phyloP scores from a whole-genome alignment of 805 yeast genomes.

The Nematodospora valgi region DNA sequence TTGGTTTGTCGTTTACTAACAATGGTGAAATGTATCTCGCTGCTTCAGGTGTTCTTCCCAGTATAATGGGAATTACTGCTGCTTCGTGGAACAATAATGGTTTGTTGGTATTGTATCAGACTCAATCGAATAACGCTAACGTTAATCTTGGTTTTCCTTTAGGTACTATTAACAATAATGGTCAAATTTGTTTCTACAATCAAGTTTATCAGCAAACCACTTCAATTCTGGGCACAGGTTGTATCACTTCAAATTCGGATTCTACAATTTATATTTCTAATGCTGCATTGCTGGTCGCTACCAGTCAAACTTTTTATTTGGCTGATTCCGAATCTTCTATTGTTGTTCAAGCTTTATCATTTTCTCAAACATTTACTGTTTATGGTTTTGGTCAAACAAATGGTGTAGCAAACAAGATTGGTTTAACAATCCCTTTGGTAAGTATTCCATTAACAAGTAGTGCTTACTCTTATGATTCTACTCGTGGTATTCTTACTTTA shows the following conservation, averaged over 20 bases:
- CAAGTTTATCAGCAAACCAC: conserved; percentile 20
- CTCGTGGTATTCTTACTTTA: conserved; percentile 20
- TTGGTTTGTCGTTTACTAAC: conserved; percentile 16
- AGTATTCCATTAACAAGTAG: conserved; percentile 1
- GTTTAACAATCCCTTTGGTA: conserved; percentile 10
- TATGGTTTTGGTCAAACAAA: conserved; percentile 25
- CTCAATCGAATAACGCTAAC: conserved; percentile 10
- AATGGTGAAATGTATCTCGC: conserved; percentile 23
- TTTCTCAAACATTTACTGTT: conserved; percentile 18
- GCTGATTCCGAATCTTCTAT: conserved; percentile 16
- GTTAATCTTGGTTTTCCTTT: conserved; percentile 15
- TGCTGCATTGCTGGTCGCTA: conserved; percentile 13
- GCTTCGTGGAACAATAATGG: conserved; percentile 17
- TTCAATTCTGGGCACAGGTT: conserved; percentile 21
- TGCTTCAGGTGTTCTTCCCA: conserved; percentile 16
- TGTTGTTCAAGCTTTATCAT: conserved; percentile 13
- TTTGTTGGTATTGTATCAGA: conserved; percentile 15
- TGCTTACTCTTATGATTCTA: conserved; percentile 10
- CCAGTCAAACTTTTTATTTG: conserved; percentile 17
- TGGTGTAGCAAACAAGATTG: conserved; percentile 21
- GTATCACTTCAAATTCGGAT: conserved; percentile 18
- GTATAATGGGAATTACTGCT: conserved; percentile 13
- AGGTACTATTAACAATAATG: conserved; percentile 19
- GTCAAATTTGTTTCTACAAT: conserved; percentile 25
- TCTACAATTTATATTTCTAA: conserved; percentile 13